Percentiles rank a stretch among this genome's conserved stretches.
phyloP scores from a whole-genome alignment of 352 stramenopile genomes.

The Pythium insidiosum region DNA sequence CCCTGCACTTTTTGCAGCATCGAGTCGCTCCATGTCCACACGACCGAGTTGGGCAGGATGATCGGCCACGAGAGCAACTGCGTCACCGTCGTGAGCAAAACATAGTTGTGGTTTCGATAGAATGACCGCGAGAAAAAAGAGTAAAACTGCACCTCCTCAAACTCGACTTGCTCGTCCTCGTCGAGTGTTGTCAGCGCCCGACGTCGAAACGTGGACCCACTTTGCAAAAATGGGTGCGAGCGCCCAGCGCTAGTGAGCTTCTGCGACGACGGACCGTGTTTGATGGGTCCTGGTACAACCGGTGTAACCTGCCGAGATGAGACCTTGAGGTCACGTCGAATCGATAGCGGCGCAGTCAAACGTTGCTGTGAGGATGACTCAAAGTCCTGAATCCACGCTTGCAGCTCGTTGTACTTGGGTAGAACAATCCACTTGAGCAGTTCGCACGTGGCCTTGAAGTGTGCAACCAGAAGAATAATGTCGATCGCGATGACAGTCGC shows the following conservation, averaged over 20 bases:
- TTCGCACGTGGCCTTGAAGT: conserved; percentile 1
- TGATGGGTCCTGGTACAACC: too few species aligned
- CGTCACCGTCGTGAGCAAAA: conserved; percentile 8
- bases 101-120: conserved; percentile 11
- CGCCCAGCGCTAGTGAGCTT: too few species aligned
- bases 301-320: too few species aligned
- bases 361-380: neutral
- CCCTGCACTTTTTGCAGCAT: conserved; percentile 4
- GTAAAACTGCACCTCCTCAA: conserved; percentile 14
- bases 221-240: too few species aligned
- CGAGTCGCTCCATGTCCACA: conserved; percentile 12
- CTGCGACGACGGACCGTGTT: neutral
- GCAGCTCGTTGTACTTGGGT: conserved; percentile 9
- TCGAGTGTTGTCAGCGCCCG: too few species aligned
- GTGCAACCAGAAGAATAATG: conserved; percentile 2
- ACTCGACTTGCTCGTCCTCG: neutral
- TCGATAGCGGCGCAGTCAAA: neutral
- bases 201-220: too few species aligned
- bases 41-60: conserved; percentile 14
- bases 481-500: conserved; percentile 7
- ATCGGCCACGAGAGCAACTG: conserved; percentile 13
- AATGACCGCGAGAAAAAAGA: conserved; percentile 17
- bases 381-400: conserved; percentile 11
- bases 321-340: too few species aligned
- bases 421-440: conserved; percentile 8